Evolutionary conservation across 306 rosid genomes (phyloP).

Genomic region (Senna siamea): DNA sequence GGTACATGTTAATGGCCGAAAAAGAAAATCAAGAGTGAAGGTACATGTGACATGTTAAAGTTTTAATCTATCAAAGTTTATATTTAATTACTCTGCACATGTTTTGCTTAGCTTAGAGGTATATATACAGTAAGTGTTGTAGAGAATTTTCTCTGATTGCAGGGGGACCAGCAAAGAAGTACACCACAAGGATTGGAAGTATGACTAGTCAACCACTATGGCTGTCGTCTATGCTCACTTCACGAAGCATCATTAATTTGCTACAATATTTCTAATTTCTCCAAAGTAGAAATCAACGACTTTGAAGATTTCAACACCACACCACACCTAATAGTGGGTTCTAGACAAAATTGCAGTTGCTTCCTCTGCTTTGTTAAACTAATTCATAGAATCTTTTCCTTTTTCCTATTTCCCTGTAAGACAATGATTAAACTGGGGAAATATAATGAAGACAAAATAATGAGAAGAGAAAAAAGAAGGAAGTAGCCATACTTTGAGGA

Average conservation of each 20-base stretch:
- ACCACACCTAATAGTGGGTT: conserved; percentile 6
- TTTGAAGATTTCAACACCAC: conserved; percentile 20
- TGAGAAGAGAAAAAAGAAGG: conserved; percentile 13
- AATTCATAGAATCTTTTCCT: no score
- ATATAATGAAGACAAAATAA: background rate
- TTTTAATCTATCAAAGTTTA: background rate
- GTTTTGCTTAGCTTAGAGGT: background rate
- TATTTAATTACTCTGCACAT: background rate
- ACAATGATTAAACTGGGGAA: background rate
- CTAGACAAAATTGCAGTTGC: background rate
- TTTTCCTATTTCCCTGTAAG: no score
- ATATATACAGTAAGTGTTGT: no score
- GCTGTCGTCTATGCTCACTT: background rate
- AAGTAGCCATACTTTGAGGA: conserved; percentile 38
- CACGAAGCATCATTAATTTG: no score
- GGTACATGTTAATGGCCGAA: background rate
- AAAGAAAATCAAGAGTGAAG: no score
- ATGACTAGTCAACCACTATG: background rate
- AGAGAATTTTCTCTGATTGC: no score
- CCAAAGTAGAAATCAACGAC: background rate
- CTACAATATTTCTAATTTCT: no score
- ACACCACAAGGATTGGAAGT: background rate
- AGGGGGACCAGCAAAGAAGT: no score
- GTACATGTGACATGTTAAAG: no score
- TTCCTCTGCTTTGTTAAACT: background rate